Evolutionary conservation across 139 green algal species (phyloP).

Genomic region (Tetraselmis striata): DNA sequence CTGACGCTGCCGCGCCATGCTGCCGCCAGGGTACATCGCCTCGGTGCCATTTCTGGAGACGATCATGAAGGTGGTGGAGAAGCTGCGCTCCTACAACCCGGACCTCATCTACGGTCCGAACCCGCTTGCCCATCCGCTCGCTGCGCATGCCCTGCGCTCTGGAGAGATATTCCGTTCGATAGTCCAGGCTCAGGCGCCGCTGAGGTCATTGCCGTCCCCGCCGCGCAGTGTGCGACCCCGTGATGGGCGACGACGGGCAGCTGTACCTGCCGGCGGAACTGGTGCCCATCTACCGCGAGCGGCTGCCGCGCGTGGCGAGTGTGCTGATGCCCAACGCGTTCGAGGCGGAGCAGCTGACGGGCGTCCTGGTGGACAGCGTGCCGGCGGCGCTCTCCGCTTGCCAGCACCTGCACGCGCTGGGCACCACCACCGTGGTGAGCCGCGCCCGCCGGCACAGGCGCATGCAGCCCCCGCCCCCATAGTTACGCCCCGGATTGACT

Average conservation of each 20-base stretch:
- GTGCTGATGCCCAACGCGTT: constrained; percentile 81
- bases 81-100: constrained; percentile 53
- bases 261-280: constrained; percentile 76
- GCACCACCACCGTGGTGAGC: constrained; percentile 68
- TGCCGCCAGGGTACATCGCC: constrained; percentile 93
- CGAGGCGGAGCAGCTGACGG: constrained; percentile 78
- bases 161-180: too few species aligned
- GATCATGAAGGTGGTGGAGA: constrained; percentile 48
- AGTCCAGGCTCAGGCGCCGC: too few species aligned
- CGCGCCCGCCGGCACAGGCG: too few species aligned
- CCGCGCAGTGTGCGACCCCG: constrained; percentile 84
- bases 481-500: too few species aligned
- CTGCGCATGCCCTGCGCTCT: too few species aligned
- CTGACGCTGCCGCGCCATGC: too few species aligned
- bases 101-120: constrained; percentile 60
- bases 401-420: constrained; percentile 45
- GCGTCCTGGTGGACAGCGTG: constrained; percentile 41
- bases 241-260: constrained; percentile 83
- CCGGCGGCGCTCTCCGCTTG: constrained; percentile 52
- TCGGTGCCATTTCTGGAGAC: constrained; percentile 65
- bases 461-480: too few species aligned
- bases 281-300: constrained; percentile 50
- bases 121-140: too few species aligned
- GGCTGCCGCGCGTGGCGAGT: constrained; percentile 59
- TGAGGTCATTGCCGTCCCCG: too few species aligned